Conservation (phyloP, 2,329 filamentous ascomycete species). For the Ophiostoma pallidulum region DNA sequence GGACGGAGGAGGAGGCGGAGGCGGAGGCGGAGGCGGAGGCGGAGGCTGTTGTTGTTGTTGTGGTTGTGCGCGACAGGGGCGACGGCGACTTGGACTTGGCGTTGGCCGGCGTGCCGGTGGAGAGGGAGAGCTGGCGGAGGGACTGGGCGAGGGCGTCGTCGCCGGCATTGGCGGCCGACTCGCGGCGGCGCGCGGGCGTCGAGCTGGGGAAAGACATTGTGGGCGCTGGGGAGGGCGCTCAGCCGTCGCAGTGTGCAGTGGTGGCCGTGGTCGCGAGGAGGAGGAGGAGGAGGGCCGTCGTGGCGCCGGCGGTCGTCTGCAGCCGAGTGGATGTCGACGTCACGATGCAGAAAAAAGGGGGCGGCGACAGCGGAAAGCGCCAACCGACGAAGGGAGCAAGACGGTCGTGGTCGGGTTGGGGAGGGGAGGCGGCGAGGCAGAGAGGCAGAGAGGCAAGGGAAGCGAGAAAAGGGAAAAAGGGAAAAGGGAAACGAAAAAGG, state of each 20-base stretch:
- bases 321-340: slow-evolving; percentile 7
- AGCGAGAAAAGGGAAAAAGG: neutral
- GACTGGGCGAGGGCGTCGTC: slow-evolving; percentile 17
- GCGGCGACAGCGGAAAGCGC: too few species aligned
- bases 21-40: too few species aligned
- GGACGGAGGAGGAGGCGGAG: slow-evolving; percentile 29
- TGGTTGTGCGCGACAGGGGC: slow-evolving; percentile 8
- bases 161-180: slow-evolving; percentile 1
- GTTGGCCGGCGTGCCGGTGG: slow-evolving; percentile 11
- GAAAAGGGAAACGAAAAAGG: neutral
- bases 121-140: slow-evolving; percentile 19
- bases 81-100: slow-evolving; percentile 11
- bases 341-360: slow-evolving; percentile 5
- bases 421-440: too few species aligned
- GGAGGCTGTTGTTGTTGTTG: too few species aligned
- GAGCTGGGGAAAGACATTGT: slow-evolving; percentile 8
- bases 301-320: too few species aligned
- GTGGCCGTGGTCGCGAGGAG: too few species aligned
- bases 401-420: neutral
- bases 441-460: too few species aligned
- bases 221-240: neutral
- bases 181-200: slow-evolving; percentile 6
- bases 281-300: too few species aligned
- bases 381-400: neutral
- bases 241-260: too few species aligned